Conservation (phyloP, 805 yeast species). For the Candida montana region DNA sequence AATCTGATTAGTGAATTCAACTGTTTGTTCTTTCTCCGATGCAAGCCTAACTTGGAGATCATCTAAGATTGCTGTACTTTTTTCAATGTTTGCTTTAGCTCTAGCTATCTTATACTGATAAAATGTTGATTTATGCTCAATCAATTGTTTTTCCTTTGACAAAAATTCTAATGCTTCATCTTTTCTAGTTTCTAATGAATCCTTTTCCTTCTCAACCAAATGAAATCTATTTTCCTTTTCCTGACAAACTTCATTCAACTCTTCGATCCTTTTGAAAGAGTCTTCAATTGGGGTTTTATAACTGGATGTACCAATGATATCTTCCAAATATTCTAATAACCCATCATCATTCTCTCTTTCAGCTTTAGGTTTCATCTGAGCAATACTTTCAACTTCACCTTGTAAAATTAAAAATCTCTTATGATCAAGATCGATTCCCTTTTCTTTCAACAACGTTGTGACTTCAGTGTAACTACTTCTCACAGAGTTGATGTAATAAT, state of each 20-base stretch:
- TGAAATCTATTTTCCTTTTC: conserved; percentile 79
- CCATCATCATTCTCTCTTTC: conserved; percentile 93
- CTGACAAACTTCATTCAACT: conserved; percentile 70
- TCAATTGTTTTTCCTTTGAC: conserved; percentile 55
- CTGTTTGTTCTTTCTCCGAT: conserved; percentile 38
- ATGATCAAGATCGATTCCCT: conserved; percentile 93
- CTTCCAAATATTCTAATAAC: conserved; percentile 86
- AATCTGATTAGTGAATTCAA: conserved; percentile 35
- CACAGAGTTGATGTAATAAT: conserved; percentile 66
- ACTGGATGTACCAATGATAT: conserved; percentile 89
- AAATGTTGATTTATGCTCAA: conserved; percentile 46
- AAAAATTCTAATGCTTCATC: conserved; percentile 65
- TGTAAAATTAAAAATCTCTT: conserved; percentile 90
- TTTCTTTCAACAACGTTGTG: conserved; percentile 60
- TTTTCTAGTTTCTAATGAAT: conserved; percentile 55
- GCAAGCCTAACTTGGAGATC: conserved; percentile 38
- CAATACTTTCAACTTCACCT: conserved; percentile 97
- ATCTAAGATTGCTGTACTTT: conserved; percentile 33
- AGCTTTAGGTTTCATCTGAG: conserved; percentile 98
- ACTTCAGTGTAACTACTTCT: conserved; percentile 76
- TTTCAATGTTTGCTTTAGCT: conserved; percentile 35
- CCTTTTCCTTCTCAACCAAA: conserved; percentile 73
- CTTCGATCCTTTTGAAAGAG: conserved; percentile 54
- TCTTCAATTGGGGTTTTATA: conserved; percentile 76
- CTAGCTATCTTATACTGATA: conserved; percentile 47